phyloP scores from a whole-genome alignment of 164 flowering plant genomes.

The Tinospora cordifolia region DNA sequence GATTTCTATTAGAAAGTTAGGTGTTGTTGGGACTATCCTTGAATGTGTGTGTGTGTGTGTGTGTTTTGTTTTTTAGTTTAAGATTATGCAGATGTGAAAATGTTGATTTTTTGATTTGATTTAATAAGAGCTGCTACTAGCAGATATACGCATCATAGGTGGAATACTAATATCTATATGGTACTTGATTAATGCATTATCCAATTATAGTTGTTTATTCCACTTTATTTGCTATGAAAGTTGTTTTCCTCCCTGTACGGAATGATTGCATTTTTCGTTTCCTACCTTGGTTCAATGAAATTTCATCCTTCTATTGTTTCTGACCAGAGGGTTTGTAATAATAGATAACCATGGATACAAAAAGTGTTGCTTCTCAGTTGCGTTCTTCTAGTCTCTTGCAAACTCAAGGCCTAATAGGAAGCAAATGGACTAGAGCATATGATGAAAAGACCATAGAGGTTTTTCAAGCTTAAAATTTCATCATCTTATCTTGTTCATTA shows the following conservation, averaged over 20 bases:
- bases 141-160: too few species aligned
- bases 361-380: constrained; percentile 35
- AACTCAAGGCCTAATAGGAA: constrained; percentile 75
- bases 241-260: not conserved
- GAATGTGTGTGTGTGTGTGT: too few species aligned
- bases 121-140: too few species aligned
- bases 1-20: too few species aligned
- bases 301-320: not conserved
- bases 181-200: too few species aligned
- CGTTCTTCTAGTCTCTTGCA: constrained; percentile 45
- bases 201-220: too few species aligned
- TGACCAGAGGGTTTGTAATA: constrained; percentile 13
- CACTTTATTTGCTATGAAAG: not conserved
- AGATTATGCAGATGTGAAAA: too few species aligned
- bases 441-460: constrained; percentile 75
- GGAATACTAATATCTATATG: too few species aligned
- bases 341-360: constrained; percentile 56
- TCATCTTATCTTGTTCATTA: not conserved
- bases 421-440: constrained; percentile 81
- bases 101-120: too few species aligned
- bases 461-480: not conserved
- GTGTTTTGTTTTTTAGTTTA: too few species aligned
- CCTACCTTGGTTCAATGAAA: not conserved
- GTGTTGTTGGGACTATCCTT: too few species aligned
- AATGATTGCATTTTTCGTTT: not conserved